Conservation (phyloP, 352 stramenopile genomes). For the Pythium guiyangense region DNA sequence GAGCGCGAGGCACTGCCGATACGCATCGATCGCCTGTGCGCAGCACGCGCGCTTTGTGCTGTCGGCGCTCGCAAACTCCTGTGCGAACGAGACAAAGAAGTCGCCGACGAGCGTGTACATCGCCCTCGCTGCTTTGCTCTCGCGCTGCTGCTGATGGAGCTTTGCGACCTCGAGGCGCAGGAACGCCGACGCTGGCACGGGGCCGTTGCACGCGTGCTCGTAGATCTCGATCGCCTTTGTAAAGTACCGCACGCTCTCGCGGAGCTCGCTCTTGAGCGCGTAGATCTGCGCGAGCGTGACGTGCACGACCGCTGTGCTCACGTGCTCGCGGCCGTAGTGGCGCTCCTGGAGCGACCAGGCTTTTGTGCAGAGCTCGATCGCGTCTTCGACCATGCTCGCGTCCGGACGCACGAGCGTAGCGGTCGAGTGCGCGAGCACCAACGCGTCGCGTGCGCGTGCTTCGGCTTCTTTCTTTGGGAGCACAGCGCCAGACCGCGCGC, state of each 20-base stretch:
- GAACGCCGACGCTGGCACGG: slow-evolving; percentile 48
- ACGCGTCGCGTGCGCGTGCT: slow-evolving; percentile 19
- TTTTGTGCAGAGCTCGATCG: slow-evolving; percentile 59
- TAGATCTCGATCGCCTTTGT: slow-evolving; percentile 45
- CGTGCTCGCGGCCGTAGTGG: slow-evolving; percentile 39
- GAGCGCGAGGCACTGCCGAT: slow-evolving; percentile 38
- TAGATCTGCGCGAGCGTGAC: slow-evolving; percentile 54
- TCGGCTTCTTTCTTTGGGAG: slow-evolving; percentile 58
- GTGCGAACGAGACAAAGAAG: slow-evolving; percentile 60
- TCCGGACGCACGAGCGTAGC: slow-evolving; percentile 22
- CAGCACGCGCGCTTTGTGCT: slow-evolving; percentile 55
- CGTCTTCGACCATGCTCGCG: slow-evolving; percentile 44
- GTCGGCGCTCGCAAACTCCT: slow-evolving; percentile 44
- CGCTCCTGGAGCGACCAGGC: slow-evolving; percentile 57
- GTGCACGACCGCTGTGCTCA: slow-evolving; percentile 48
- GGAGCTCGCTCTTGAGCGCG: slow-evolving; percentile 24
- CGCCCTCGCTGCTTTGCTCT: slow-evolving; percentile 8
- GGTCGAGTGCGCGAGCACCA: slow-evolving; percentile 37
- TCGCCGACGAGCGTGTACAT: slow-evolving; percentile 33
- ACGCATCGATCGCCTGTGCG: slow-evolving; percentile 52
- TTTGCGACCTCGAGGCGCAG: slow-evolving; percentile 62
- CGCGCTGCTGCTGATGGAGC: slow-evolving; percentile 30
- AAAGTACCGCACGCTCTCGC: slow-evolving; percentile 42
- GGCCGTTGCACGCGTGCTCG: slow-evolving; percentile 46
- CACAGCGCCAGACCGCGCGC: slow-evolving; percentile 9